Base-by-base conservation (phyloP, 176 grass and related monocot genomes). In the Puccinellia tenuiflora region DNA sequence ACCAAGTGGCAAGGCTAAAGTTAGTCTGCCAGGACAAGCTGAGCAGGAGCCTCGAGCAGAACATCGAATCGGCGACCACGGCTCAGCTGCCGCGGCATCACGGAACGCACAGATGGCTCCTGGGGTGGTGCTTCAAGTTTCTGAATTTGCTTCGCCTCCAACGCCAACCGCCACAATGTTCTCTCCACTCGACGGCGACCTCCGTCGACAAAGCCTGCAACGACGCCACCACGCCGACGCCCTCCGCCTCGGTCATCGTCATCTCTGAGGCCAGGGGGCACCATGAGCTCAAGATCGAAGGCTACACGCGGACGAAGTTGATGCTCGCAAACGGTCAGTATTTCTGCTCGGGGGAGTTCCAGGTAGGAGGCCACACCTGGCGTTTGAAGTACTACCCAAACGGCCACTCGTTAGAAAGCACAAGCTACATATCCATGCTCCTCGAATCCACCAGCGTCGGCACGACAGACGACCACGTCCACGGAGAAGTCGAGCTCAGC, bases 1-100 rank as follows among this genome's bases (percentile, higher is more conserved):
- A 86, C 39, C 47, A 37, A 3, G 16, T 90, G 85, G 63, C 85
- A 3, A 85, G 83, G 51, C 37, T 86, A 3, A 86, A 77, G 35
- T 30, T 78, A 10, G 30, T 80, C 31, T 90, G 88, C 57, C 59
- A 90, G 37, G 54, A 78, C 56, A 40, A 55, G 38, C 61, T 80
- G 15, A 22, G 1, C 6, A 56, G 21, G 26, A 29, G 18, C 45
- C 9, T 74, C 17, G 2, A 47, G n/a, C 40, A 29, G 47, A 47
- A 71, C 34, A 20, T 13, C 65, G 1, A 68, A 18, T 39, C 65
- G 9, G 20, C 33, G 33, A 8, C 31, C 33, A 20, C 3, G 9
- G 9, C 0, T 9, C 24, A 73, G 39, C 69, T 1, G 9, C 40
- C 15, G 42, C 42, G 1, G 14, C 22, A 18, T 9, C 69, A 48